Conservation (phyloP, 2,329 filamentous ascomycete genomes). For the Diaporthe batatas region DNA sequence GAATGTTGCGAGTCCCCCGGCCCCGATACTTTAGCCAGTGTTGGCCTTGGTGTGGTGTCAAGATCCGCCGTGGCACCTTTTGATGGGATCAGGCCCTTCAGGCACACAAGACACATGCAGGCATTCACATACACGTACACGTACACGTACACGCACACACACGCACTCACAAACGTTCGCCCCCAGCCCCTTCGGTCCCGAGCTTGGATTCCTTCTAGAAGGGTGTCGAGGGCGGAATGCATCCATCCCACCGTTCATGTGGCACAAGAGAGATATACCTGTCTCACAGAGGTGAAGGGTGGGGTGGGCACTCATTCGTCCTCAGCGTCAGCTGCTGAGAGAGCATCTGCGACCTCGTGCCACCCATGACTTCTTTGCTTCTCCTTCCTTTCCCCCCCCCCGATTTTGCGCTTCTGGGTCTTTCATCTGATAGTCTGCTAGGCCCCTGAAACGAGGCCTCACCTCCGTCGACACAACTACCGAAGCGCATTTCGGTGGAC, state of each 20-base stretch:
- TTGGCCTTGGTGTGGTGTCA: neutral
- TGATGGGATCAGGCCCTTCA: constrained; percentile 25
- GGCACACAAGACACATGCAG: constrained; percentile 4
- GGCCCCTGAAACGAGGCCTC: constrained; percentile 15
- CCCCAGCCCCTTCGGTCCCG: constrained; percentile 17
- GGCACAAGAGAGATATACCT: constrained; percentile 32
- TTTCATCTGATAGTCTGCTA: neutral
- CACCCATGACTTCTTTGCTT: neutral
- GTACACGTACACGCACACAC: neutral
- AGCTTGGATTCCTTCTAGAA: constrained; percentile 27
- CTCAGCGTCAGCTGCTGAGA: neutral
- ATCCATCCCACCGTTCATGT: constrained; percentile 15
- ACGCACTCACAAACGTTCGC: neutral
- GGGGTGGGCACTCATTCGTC: neutral
- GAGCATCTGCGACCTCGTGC: constrained; percentile 23
- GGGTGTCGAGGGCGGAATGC: constrained; percentile 24
- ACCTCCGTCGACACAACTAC: constrained; percentile 18
- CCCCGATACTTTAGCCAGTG: neutral
- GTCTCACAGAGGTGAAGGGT: constrained; percentile 17
- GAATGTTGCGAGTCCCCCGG: constrained; percentile 11
- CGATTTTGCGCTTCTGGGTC: neutral
- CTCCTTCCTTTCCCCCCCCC: neutral
- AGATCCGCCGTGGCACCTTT: constrained; percentile 38
- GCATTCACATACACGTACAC: neutral
- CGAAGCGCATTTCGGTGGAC: constrained; percentile 8